Base-by-base conservation (phyloP, 106 monocot species). In the Dendrobium chrysotoxum region DNA sequence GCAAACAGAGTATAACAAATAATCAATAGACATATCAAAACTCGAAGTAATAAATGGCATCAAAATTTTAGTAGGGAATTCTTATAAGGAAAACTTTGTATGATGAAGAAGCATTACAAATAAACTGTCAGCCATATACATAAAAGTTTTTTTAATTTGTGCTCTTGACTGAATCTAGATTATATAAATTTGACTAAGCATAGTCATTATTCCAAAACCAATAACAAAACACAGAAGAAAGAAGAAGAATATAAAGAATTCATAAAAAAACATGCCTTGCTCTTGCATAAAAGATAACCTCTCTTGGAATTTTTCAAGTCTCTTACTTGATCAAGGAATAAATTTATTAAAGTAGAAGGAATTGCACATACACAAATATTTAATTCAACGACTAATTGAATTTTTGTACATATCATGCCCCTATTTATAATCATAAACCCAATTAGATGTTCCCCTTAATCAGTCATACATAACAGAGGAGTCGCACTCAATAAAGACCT, bases 1-100 rank as follows among this genome's bases (percentile, higher is more conserved):
- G 83, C 79, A 79, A 40, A 55, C 25, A 89, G 28, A 80, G 7
- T 31, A 70, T 70, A 70, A 38, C 70, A 70, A 68, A 7, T n/a
- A 64, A 70, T 35, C 15, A 38, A 3, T 3, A 53, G 30, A 75
- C 12, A 25, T 26, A 25, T 26, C 4, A 12, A 50, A 25, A 41
- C 6, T 7, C 2, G 2, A n/a, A 75, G 13, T 6, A n/a, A 18
- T n/a, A 35, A 13, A 15, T 3, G 18, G 74, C 5, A 40, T 28
- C 25, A 68, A 11, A 68, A 31, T 28, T 15, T 68, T 28, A 28
- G 28, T 5, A 28, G n/a, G 68, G 28, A 68, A 31, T 68, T 28
- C 68, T 67, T 68, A 68, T 35, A 28, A 70, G 28, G 35, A 70
- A 17, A 70, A 15, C 0, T 15, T 31, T 15, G 35, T 38, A 70